Conservation (phyloP, 2,329 filamentous ascomycete genomes). For the Elsinoe australis region DNA sequence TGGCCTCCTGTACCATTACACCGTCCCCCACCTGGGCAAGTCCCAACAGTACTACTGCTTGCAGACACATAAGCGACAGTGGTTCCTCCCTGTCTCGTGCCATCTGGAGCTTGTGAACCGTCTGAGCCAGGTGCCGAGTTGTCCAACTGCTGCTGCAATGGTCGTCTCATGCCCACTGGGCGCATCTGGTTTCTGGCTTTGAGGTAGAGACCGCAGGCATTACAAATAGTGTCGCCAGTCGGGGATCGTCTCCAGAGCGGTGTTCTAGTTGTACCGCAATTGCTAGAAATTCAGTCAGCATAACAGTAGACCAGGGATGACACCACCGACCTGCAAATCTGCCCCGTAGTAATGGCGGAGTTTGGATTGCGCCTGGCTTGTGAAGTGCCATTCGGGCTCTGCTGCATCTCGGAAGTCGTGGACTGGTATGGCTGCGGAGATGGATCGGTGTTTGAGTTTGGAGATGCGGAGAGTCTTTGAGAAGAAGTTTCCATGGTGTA, state of each 20-base stretch:
- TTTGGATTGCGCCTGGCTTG: slow-evolving; percentile 5
- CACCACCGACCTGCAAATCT: slow-evolving; percentile 63
- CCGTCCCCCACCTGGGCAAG: slow-evolving; percentile 86
- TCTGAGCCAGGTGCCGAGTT: slow-evolving; percentile 18
- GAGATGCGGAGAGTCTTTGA: slow-evolving; percentile 17
- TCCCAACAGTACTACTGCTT: slow-evolving; percentile 69
- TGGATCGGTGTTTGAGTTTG: slow-evolving; percentile 16
- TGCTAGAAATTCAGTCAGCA: too few relatives aligned
- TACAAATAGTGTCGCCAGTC: slow-evolving; percentile 90
- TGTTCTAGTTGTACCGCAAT: slow-evolving; percentile 89
- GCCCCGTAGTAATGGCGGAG: slow-evolving; percentile 41
- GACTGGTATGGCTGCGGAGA: slow-evolving; percentile 17
- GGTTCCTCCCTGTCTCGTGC: slow-evolving; percentile 31
- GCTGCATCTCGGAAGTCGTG: background rate
- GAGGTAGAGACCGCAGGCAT: slow-evolving; percentile 89
- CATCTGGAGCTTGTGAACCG: slow-evolving; percentile 18
- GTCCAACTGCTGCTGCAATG: slow-evolving; percentile 38
- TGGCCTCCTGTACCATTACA: slow-evolving; percentile 96
- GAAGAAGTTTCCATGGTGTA: slow-evolving; percentile 15
- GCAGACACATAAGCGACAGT: slow-evolving; percentile 67
- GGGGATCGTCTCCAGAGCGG: slow-evolving; percentile 92
- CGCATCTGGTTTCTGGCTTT: slow-evolving; percentile 89
- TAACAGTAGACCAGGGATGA: too few relatives aligned
- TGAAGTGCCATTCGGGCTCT: slow-evolving; percentile 2
- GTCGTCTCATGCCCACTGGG: slow-evolving; percentile 82